Evolutionary conservation across 2,329 filamentous ascomycete genomes (phyloP), one percentile per base, ranked within the genome.

Genomic region (Periconia sp.): DNA sequence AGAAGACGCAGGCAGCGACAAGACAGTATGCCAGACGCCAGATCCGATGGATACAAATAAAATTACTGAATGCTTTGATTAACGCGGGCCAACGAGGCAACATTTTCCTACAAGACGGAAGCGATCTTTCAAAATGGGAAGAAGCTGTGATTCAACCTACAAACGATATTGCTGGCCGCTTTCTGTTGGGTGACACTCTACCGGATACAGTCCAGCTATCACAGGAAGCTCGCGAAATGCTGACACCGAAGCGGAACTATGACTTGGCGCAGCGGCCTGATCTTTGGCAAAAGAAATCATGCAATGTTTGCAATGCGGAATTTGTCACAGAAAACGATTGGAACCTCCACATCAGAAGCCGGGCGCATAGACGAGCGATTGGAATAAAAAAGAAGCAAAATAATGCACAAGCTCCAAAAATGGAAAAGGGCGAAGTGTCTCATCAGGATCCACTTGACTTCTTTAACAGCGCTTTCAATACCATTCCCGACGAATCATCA

Each of bases 21-120:
- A 81, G 90, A 8, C 89, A 92, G 55, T 99, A 99, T 63, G 89
- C 92, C 2, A 88, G 84, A 48, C 83, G 87, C 6, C 94, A 99
- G 67, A 75, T 89, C 13, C 83, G 86, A 45, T 99, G 92, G 90
- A 95, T 97, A 41, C 82, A 86, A 12, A 82, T 86, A 54, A 95
- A 95, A 63, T 79, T 95, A 18, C 79, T 94, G 29, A 84, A 86
- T 8, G 82, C 85, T 1, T 73, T 94, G 19, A 76, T 73, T 25
- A 78, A 82, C 13, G 76, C 81, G 24, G 76, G 72, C 2, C 70
- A 77, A 12, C 70, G 75, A 36, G 68, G 80, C 16, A 81, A 75
- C 24, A 74, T 96, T 1, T 97, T 88, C 65, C 71, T 97, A 2
- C 72, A 97, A 1, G 89, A 99, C 69, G 88, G 88, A 50, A 90